Conservation (phyloP, 2,329 filamentous ascomycete genomes). For the Trichocomaceae sp. region DNA sequence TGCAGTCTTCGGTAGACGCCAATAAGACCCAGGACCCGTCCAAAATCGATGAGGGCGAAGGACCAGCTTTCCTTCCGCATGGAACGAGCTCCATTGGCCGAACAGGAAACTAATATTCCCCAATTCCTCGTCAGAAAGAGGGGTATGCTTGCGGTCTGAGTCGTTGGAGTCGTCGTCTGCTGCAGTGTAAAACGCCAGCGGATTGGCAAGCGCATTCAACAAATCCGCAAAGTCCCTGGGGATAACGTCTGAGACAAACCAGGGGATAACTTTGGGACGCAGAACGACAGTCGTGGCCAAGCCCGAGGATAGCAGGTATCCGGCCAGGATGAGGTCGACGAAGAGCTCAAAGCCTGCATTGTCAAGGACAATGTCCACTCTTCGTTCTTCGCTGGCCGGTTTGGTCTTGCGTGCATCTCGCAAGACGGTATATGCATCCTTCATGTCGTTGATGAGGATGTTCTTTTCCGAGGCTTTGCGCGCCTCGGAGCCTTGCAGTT, state of each 20-base stretch:
- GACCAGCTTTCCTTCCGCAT: conserved; percentile 75
- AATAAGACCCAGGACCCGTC: conserved; percentile 82
- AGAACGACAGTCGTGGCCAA: conserved; percentile 82
- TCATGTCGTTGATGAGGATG: conserved; percentile 81
- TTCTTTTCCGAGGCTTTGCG: conserved; percentile 84
- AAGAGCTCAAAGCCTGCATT: conserved; percentile 97
- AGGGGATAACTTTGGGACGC: conserved; percentile 90
- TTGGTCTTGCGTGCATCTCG: conserved; percentile 57
- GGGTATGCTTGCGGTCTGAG: conserved; percentile 46
- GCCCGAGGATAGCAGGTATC: conserved; percentile 76
- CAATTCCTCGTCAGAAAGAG: conserved; percentile 61
- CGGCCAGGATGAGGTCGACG: conserved; percentile 86
- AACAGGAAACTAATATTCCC: conserved; percentile 70
- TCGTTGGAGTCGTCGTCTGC: conserved; percentile 54
- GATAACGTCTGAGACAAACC: conserved; percentile 95
- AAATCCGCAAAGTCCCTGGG: conserved; percentile 79
- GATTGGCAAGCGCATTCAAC: conserved; percentile 69
- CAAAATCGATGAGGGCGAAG: conserved; percentile 84
- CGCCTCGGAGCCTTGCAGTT: conserved; percentile 82
- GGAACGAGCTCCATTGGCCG: conserved; percentile 68
- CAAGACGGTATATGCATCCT: conserved; percentile 62
- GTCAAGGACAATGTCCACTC: conserved; percentile 91
- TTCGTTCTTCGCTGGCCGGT: conserved; percentile 56
- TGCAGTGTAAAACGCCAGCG: conserved; percentile 70
- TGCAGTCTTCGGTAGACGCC: conserved; percentile 68